Evolutionary conservation across 768 basidiomycete species (phyloP).

Genomic region (Trametes gibbosa): DNA sequence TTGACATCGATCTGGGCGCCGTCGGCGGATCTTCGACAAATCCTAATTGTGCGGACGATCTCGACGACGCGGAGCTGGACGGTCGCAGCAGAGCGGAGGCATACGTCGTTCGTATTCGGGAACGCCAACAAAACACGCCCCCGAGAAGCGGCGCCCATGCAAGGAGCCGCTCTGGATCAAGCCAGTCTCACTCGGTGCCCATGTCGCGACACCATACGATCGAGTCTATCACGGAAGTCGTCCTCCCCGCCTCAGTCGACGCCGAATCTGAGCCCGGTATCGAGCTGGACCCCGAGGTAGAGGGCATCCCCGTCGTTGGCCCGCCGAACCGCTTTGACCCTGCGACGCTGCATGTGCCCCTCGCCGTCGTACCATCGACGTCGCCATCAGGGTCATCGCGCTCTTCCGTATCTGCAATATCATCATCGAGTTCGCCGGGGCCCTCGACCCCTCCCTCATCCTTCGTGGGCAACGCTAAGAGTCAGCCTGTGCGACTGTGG

Average conservation of each 20-base stretch:
- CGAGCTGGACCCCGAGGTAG: not conserved
- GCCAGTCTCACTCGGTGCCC: slow-evolving; percentile 3
- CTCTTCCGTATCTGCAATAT: slow-evolving; percentile 10
- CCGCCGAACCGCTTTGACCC: not conserved
- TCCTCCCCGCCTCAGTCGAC: not conserved
- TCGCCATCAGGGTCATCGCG: slow-evolving; percentile 18
- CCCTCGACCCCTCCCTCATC: slow-evolving; percentile 12
- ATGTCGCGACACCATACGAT: slow-evolving; percentile 10
- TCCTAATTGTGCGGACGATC: not conserved
- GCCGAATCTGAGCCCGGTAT: slow-evolving; percentile 6
- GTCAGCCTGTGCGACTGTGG: slow-evolving; percentile 19
- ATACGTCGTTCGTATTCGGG: slow-evolving; percentile 23
- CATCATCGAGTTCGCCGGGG: slow-evolving; percentile 13
- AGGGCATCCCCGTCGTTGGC: slow-evolving; percentile 4
- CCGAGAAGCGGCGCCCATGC: not conserved
- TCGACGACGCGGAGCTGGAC: slow-evolving; percentile 3
- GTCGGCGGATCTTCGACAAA: not conserved
- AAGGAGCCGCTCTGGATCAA: slow-evolving; percentile 13
- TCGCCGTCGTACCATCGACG: slow-evolving; percentile 10
- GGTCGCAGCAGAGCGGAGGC: slow-evolving; percentile 21
- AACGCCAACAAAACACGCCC: slow-evolving; percentile 1
- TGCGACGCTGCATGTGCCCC: not conserved
- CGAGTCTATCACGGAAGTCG: slow-evolving; percentile 22
- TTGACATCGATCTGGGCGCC: slow-evolving; percentile 37
- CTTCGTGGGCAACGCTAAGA: slow-evolving; percentile 3